Evolutionary conservation across 1,284 basidiomycete species (phyloP).

Genomic region (Apiotrichum gracile): DNA sequence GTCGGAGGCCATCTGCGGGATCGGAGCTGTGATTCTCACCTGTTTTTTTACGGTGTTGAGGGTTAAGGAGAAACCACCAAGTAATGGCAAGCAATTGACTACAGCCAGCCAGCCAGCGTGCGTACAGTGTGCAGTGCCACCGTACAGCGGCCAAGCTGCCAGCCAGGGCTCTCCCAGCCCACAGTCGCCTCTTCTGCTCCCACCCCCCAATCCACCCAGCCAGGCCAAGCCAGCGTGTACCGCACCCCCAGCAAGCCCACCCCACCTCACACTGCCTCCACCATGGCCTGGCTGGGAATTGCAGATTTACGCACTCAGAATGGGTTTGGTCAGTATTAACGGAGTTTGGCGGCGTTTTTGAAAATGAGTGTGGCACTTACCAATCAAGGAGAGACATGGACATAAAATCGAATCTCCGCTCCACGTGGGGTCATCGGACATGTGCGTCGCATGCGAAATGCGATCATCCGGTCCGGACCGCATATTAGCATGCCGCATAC

Average conservation of each 20-base stretch:
- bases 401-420: background rate
- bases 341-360: slow-evolving; percentile 5
- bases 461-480: too few species aligned
- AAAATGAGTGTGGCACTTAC: background rate
- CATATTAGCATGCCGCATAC: background rate
- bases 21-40: background rate
- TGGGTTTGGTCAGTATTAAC: background rate
- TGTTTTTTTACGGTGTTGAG: slow-evolving; percentile 9
- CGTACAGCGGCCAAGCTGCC: background rate
- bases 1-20: background rate
- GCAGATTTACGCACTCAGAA: too few species aligned
- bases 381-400: too few species aligned
- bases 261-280: too few species aligned
- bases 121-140: background rate
- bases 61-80: slow-evolving; percentile 2
- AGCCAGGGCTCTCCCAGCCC: background rate
- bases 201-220: background rate
- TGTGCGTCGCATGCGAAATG: too few species aligned
- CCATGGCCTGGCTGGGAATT: background rate
- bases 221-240: background rate
- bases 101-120: background rate
- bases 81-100: background rate
- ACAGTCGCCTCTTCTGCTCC: background rate
- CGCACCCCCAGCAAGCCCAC: too few species aligned
- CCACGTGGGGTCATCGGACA: background rate